Evolutionary conservation across 2,329 filamentous ascomycete genomes (phyloP), one percentile per base, ranked within the genome.

Genomic region (Calonectria honghensis): DNA sequence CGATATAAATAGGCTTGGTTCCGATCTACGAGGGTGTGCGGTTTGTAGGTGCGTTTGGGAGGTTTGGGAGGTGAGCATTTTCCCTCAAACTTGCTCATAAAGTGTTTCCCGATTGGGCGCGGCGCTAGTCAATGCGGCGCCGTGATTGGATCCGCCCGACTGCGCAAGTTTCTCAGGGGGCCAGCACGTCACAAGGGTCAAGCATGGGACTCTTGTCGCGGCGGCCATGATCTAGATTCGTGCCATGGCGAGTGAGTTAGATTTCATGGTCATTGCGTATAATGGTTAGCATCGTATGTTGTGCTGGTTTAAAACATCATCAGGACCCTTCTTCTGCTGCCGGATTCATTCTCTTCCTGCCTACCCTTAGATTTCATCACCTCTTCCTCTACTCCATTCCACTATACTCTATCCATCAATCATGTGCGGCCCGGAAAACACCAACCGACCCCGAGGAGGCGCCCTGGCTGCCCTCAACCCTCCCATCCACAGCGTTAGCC

Each of bases 381-480:
- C 27, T 27, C 18, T 24, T 29, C n/a, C 18, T 18, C 37, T 35
- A 11, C 32, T 31, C 18, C 35, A n/a, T 27, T 29, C 64, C 18
- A 20, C 32, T 37, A 4, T 67, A 37, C 32, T 68, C 39, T 52
- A 35, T 27, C 24, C 48, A 37, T 14, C 24, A 52, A 37, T 16
- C 50, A 89, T 89, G 88, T 89, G 88, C 75, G 87, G 88, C 54
- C 84, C 85, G 6, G 84, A 88, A 65, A 84, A 78, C 70, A 83
- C 84, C 14, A 83, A 85, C 72, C 81, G 84, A 61, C 86, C 87
- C 13, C 83, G 84, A 50, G 87, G 88, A 72, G 88, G 88, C 41
- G 88, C 88, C 20, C 84, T 89, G 65, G 88, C 83, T 10, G 86
- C 88, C 9, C 84, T 89, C 59, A 84, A 79, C 24, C 82, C 83